Base-by-base conservation (phyloP, 2,329 filamentous ascomycete genomes). In the Cladophialophora immunda region DNA sequence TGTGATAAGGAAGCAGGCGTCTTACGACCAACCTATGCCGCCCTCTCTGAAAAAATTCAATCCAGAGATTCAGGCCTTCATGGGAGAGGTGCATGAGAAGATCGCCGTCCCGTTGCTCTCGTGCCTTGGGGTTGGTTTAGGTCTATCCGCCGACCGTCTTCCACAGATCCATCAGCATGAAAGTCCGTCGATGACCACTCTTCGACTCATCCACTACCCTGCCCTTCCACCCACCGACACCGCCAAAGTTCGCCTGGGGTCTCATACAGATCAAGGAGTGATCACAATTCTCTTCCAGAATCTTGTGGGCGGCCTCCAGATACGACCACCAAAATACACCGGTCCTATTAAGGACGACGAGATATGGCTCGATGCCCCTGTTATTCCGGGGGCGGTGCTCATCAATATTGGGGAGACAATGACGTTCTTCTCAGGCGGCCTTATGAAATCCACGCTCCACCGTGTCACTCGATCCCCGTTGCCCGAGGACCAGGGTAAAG, bases 201-300 rank as follows among this genome's bases (percentile, higher is more conserved):
- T 94, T 69, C 85, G 92, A 6, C 79, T 94, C 68, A 82, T 94
- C 71, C 91, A 94, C 76, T 94, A 94, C 75, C 92, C 91, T 0
- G 83, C 91, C 15, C 93, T 94, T 77, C 80, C 82, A 73, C 19
- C 25, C 50, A 53, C 9, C 30, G 67, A 69, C 13, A 78, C 85
- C 64, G 89, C 90, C 64, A 87, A 88, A 13, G 89, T 94, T 17
- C 83, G 93, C 32, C 89, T 92, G 0, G 92, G 92, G 0, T 90
- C 89, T 68, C 86, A 88, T 69, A 87, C 85, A 0, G 86, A 88
- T 68, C 78, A 86, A 2, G 85, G 85, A 0, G 84, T 83, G 0
- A 77, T 87, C 1, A 87, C 86, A 0, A 76, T 88, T 4, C 77
- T 87, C 0, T 87, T 88, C 77, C 79, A 84, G 1, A 86, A 88